Percentiles rank a stretch among this genome's conserved stretches.
These are phyloP conservation scores for Simmondsia chinensis DNA, from an alignment of 148 eudicot genomes.

Conservation along the genomic window DNA sequence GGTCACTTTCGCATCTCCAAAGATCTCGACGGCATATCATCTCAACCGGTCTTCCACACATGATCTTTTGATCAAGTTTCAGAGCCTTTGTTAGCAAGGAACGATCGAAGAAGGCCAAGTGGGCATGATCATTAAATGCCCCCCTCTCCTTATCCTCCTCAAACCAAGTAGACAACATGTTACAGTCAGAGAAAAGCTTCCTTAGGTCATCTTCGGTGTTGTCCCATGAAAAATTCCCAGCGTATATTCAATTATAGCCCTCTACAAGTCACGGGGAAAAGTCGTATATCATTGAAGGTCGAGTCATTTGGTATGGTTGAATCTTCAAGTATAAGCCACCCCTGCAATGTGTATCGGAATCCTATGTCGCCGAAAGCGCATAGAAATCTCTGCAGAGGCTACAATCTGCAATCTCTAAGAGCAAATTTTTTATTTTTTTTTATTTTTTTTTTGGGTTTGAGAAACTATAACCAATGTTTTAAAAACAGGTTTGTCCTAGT, in stretches of 20 bases:
- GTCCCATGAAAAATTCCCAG: slow-evolving; percentile 52
- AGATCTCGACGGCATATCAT: slow-evolving; percentile 45
- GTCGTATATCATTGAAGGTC: slow-evolving; percentile 16
- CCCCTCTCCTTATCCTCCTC: slow-evolving; percentile 47
- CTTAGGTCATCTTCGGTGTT: slow-evolving; percentile 39
- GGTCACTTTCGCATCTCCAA: background rate
- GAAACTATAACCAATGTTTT: too few relatives aligned
- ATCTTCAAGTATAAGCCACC: slow-evolving; percentile 50
- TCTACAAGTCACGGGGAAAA: slow-evolving; percentile 37
- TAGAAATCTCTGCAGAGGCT: too few relatives aligned
- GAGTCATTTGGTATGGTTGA: slow-evolving; percentile 33
- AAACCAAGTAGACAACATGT: slow-evolving; percentile 28
- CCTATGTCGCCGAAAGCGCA: too few relatives aligned
- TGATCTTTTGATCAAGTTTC: too few relatives aligned
- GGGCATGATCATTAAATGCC: slow-evolving; percentile 46
- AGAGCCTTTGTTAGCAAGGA: too few relatives aligned
- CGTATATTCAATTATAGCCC: slow-evolving; percentile 45
- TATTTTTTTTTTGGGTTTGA: too few relatives aligned
- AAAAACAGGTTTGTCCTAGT: too few relatives aligned
- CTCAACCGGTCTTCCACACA: too few relatives aligned
- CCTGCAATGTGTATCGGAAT: too few relatives aligned
- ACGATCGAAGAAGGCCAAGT: slow-evolving; percentile 40
- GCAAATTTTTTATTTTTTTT: too few relatives aligned
- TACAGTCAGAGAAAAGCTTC: slow-evolving; percentile 32
- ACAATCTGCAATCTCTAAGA: too few relatives aligned